Percentiles rank a stretch among this genome's conserved stretches.
These are phyloP conservation scores for Antrodiella citrinella DNA, from an alignment of 768 basidiomycete genomes.

Conservation along the genomic window DNA sequence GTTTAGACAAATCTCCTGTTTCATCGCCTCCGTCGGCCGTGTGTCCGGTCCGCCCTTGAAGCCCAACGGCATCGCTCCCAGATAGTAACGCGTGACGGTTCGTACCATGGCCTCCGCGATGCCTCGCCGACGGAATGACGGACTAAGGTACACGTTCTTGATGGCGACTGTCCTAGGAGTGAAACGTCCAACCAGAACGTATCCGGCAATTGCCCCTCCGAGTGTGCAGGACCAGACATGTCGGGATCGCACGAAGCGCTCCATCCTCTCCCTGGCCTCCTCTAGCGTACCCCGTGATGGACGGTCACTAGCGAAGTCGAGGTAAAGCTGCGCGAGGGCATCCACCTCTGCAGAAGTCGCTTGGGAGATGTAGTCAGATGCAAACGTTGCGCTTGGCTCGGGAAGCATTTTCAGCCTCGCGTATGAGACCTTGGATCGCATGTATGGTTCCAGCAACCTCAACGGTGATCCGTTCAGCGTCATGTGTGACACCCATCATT, in stretches of 20 bases:
- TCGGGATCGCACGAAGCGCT: background rate
- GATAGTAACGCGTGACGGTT: conserved; percentile 12
- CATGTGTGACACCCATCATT: conserved; percentile 3
- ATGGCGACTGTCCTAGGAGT: conserved; percentile 14
- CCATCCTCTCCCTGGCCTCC: background rate
- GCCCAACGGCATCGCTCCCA: conserved; percentile 9
- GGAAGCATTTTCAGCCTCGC: conserved; percentile 11
- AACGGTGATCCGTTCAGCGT: background rate
- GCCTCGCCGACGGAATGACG: conserved; percentile 11
- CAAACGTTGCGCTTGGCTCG: conserved; percentile 1
- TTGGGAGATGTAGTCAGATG: background rate
- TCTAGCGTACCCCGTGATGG: background rate
- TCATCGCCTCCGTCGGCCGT: background rate
- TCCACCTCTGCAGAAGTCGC: conserved; percentile 6
- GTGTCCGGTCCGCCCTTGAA: conserved; percentile 5
- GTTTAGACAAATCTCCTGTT: background rate
- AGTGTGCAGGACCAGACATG: conserved; percentile 7
- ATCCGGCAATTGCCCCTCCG: conserved; percentile 7
- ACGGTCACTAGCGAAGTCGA: conserved; percentile 4
- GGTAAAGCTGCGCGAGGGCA: conserved; percentile 2
- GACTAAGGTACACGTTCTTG: conserved; percentile 13
- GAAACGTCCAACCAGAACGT: conserved; percentile 6
- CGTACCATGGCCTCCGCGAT: conserved; percentile 14
- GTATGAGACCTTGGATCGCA: conserved; percentile 2
- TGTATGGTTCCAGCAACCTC: background rate